Evolutionary conservation across 768 basidiomycete genomes (phyloP).

Genomic region (Daedaleopsis sinensis): DNA sequence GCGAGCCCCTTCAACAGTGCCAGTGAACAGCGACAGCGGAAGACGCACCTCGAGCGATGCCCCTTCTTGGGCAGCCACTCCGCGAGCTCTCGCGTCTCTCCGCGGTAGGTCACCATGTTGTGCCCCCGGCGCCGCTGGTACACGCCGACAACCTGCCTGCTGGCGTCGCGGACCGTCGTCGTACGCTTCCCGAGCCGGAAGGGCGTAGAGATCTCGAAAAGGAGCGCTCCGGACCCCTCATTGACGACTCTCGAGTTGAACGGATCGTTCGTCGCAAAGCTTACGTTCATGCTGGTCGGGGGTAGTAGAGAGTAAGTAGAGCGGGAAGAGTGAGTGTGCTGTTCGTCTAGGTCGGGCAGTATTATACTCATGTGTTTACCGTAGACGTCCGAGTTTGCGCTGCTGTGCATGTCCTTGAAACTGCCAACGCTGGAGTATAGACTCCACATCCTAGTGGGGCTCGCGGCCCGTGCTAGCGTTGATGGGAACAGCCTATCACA

Average conservation of each 20-base stretch:
- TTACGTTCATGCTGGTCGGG: background rate
- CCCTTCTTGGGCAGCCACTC: background rate
- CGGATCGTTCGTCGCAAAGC: background rate
- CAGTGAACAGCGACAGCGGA: background rate
- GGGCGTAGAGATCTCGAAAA: conserved; percentile 1
- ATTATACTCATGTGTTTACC: too few species aligned
- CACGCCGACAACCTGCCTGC: background rate
- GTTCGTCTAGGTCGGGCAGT: background rate
- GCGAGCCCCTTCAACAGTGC: too few species aligned
- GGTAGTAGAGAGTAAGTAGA: too few species aligned
- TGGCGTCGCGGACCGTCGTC: background rate
- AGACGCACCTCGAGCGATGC: background rate
- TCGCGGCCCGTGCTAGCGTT: too few species aligned
- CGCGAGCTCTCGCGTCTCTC: background rate
- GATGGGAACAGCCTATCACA: too few species aligned
- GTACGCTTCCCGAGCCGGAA: background rate
- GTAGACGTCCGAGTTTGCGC: too few species aligned
- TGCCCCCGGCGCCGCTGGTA: background rate
- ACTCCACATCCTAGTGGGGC: too few species aligned
- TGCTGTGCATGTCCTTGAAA: too few species aligned
- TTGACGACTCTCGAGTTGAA: conserved; percentile 1
- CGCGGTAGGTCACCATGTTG: background rate
- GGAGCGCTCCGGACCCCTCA: background rate
- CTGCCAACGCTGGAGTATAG: too few species aligned
- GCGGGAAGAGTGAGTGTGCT: too few species aligned